A percentile compares a stretch with the other conserved stretches of the same genome.
phyloP scores from a whole-genome alignment of 2,329 filamentous ascomycete genomes.

The Exophiala bonariae region DNA sequence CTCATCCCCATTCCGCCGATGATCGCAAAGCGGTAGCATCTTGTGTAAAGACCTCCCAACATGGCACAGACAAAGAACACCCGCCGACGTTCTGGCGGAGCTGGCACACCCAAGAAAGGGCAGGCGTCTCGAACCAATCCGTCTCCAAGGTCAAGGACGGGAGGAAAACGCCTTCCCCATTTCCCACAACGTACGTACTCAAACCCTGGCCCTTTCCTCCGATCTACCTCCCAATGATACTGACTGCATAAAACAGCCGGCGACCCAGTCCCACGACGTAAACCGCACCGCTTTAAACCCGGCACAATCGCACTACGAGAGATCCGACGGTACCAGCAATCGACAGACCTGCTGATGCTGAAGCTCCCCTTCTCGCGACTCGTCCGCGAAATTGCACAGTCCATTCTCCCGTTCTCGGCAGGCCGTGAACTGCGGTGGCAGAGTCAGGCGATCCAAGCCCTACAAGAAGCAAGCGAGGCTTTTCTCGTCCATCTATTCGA shows the following conservation, averaged over 20 bases:
- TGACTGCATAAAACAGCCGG: constrained; percentile 55
- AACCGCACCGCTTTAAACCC: constrained; percentile 65
- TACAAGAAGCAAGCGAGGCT: constrained; percentile 95
- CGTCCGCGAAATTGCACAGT: constrained; percentile 55
- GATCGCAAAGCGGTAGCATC: background rate
- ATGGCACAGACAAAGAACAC: constrained; percentile 26
- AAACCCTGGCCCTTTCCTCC: background rate
- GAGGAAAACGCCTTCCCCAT: constrained; percentile 28
- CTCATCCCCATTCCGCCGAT: background rate
- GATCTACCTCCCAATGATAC: too few species aligned
- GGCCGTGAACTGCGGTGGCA: constrained; percentile 86
- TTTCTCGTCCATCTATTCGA: constrained; percentile 97
- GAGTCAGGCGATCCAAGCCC: constrained; percentile 86
- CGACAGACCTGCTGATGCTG: constrained; percentile 79
- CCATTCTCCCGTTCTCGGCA: constrained; percentile 56
- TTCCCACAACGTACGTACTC: constrained; percentile 33
- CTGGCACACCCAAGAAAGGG: constrained; percentile 18
- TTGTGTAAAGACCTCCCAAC: too few species aligned
- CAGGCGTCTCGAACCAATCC: constrained; percentile 19
- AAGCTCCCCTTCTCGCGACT: constrained; percentile 53
- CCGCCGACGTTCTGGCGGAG: constrained; percentile 15
- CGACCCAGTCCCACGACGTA: constrained; percentile 67
- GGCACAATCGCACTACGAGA: constrained; percentile 88
- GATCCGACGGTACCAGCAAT: constrained; percentile 87
- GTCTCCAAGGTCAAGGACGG: constrained; percentile 19